Percentiles rank a stretch among this genome's conserved stretches.
Evolutionary conservation across 1,139 yeast species (phyloP).

Genomic region (Hanseniaspora sp.): DNA sequence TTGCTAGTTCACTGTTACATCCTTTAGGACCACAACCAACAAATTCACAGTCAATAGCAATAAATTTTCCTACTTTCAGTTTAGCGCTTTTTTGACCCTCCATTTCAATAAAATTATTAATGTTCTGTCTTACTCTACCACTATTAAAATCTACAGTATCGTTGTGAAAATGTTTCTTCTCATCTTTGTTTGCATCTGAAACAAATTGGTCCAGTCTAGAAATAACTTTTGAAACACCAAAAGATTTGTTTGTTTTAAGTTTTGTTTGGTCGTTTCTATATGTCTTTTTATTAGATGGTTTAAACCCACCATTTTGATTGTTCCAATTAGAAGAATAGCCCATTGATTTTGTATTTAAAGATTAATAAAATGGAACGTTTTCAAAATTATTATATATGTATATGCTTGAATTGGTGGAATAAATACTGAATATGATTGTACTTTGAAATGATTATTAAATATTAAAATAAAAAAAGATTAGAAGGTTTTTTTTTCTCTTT

Average conservation of each 20-base stretch:
- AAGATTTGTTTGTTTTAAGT: not conserved
- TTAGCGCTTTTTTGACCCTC: not conserved
- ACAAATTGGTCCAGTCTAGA: not conserved
- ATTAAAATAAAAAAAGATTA: no score
- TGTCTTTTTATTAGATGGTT: conserved; percentile 17
- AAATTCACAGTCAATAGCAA: conserved; percentile 89
- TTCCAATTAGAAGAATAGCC: conserved; percentile 29
- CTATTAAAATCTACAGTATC: not conserved
- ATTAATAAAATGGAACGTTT: no score
- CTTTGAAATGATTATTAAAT: no score
- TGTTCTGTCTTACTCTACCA: not conserved
- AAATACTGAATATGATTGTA: no score
- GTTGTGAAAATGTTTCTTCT: not conserved
- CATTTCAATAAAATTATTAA: conserved; percentile 6
- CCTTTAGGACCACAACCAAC: conserved; percentile 82
- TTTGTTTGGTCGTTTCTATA: conserved; percentile 3
- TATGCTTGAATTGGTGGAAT: not conserved
- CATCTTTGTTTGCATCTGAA: not conserved
- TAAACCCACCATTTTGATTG: conserved; percentile 13
- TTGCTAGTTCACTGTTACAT: conserved; percentile 57
- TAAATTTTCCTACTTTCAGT: conserved; percentile 49
- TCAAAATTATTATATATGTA: not conserved
- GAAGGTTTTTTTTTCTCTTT: no score
- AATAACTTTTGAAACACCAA: not conserved
- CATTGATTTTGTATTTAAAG: no score